These are phyloP conservation scores for Holtermannia corniformis DNA, from an alignment of 768 basidiomycete genomes.

Conservation along the genomic window DNA sequence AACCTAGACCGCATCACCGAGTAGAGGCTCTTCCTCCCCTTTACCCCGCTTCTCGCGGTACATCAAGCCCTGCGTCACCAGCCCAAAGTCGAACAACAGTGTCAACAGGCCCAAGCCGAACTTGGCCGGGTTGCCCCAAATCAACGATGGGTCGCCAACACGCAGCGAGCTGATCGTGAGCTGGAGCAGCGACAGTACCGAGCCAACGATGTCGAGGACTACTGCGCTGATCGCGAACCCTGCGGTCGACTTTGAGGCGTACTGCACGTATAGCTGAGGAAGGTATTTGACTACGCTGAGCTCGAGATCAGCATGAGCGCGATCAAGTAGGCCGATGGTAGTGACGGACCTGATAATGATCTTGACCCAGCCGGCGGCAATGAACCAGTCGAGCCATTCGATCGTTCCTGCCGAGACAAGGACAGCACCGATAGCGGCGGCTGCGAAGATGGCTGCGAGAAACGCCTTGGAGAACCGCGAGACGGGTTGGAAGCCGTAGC, in stretches of 20 bases:
- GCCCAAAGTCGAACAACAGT: constrained; percentile 24
- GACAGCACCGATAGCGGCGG: constrained; percentile 20
- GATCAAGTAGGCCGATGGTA: constrained; percentile 24
- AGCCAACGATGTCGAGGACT: constrained; percentile 39
- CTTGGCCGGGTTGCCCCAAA: constrained; percentile 38
- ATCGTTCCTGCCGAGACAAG: constrained; percentile 18
- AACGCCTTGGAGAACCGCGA: constrained; percentile 11
- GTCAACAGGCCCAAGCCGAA: constrained; percentile 23
- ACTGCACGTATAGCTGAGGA: constrained; percentile 44
- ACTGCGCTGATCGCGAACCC: constrained; percentile 33
- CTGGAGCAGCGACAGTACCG: constrained; percentile 31
- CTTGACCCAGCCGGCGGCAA: neutral
- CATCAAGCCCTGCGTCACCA: neutral
- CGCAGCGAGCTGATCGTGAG: constrained; percentile 30
- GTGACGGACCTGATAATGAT: neutral
- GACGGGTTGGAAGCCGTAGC: constrained; percentile 28
- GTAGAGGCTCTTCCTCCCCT: neutral
- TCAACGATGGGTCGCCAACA: constrained; percentile 31
- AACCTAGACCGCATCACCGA: neutral
- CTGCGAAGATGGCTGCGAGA: constrained; percentile 19
- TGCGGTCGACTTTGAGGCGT: constrained; percentile 36
- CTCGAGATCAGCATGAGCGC: constrained; percentile 40
- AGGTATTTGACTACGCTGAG: constrained; percentile 43
- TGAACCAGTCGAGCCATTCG: constrained; percentile 30
- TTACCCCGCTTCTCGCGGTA: neutral